phyloP scores from a whole-genome alignment of 2,329 filamentous ascomycete species.

The Teratosphaeria epicoccoides region DNA sequence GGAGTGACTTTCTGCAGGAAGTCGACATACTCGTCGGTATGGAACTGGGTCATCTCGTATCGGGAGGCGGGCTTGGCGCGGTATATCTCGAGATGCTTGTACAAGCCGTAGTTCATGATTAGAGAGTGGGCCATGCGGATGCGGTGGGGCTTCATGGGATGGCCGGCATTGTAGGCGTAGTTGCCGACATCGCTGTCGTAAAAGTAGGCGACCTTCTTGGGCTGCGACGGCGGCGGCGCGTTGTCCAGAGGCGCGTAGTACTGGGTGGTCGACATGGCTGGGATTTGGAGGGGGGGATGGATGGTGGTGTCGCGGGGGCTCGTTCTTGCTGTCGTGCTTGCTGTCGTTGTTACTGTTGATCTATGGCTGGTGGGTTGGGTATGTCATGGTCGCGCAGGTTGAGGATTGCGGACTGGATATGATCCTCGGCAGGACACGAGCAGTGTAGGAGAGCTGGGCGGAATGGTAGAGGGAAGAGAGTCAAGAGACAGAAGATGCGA shows the following conservation, averaged over 20 bases:
- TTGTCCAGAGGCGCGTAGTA: constrained; percentile 2
- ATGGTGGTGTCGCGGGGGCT: background rate
- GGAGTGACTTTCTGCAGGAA: constrained; percentile 81
- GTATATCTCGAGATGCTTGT: constrained; percentile 64
- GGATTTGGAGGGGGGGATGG: background rate
- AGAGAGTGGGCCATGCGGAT: constrained; percentile 56
- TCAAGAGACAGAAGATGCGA: background rate
- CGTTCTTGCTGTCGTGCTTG: too few relatives aligned
- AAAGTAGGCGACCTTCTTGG: constrained; percentile 92
- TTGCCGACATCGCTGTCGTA: constrained; percentile 98
- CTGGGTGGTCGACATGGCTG: background rate
- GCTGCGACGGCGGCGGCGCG: constrained; percentile 28
- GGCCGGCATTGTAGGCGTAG: constrained; percentile 80
- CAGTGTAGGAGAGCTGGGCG: background rate
- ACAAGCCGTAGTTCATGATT: constrained; percentile 64
- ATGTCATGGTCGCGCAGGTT: background rate
- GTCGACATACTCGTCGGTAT: constrained; percentile 63
- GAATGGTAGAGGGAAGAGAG: background rate
- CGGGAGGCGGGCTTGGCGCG: constrained; percentile 42
- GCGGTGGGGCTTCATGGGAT: constrained; percentile 57
- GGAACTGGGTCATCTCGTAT: constrained; percentile 63
- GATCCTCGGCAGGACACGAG: too few relatives aligned
- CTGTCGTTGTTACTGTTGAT: background rate
- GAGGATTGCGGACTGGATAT: too few relatives aligned
- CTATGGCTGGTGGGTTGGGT: background rate